Base-by-base conservation (phyloP, 306 rosid species). In the Prunus mongolica region DNA sequence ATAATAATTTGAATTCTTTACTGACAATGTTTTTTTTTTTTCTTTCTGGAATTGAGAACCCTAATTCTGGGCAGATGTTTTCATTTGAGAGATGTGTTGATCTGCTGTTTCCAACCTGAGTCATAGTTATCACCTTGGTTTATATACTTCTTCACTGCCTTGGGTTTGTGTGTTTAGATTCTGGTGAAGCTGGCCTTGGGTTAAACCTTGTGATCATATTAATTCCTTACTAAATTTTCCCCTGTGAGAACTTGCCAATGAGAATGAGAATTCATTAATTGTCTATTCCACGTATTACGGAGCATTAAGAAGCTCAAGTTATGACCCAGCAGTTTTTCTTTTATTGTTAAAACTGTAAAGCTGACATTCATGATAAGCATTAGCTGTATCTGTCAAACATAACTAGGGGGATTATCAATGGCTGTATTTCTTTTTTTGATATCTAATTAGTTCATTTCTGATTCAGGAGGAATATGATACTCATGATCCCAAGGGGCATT, bases 401-500 rank as follows among this genome's bases (percentile, higher is more conserved):
- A 32, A 34, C 25, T 34, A 3, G 72, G 47, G 55, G 45, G 34
- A 63, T 18, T 51, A 20, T 45, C 45, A 71, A 44, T 55, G 19
- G 20, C 49, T 24, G 25, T 46, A 2, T 58, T 12, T 41, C 28
- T 69, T n/a, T 66, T 64, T 67, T 8, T 30, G 16, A 71, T 45
- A n/a, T 16, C 46, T 34, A 47, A 72, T 65, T 81, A 6, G 16
- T 51, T 61, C 19, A 10, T 22, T 56, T 68, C 63, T 50, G 46
- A 65, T 50, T 62, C 84, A 87, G 80, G 91, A 81, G 55, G 88
- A 91, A 64, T 91, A 86, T 34, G 97, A 91, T 57, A 84, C 93
- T 49, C 97, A 89, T 76, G 97, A 91, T 45, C 87, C 90, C 24
- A 89, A 91, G 83, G 74, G 87, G 24, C 84, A 69, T 50, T 79